Base-by-base conservation (phyloP, 106 monocot genomes). In the Chionographis japonica region DNA sequence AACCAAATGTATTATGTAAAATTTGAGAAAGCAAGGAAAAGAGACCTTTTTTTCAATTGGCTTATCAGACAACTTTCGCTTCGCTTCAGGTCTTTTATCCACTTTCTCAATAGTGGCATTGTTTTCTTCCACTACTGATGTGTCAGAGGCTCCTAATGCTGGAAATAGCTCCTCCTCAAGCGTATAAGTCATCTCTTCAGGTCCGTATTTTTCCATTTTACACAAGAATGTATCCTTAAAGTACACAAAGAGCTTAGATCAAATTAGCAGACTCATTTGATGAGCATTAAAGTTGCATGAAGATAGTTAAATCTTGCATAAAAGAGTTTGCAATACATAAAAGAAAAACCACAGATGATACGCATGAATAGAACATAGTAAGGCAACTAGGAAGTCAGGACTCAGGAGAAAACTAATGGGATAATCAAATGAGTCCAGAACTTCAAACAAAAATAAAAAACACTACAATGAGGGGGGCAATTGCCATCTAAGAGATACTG, bases 111-210 rank as follows among this genome's bases (percentile, higher is more conserved):
- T 57, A 46, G 61, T 12, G 69, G 58, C 40, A 27, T 58, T 61
- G 36, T 40, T 68, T 61, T 80, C 92, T 74, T 80, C 84, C 64
- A 58, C 41, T 52, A 53, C 13, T 72, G 74, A 27, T 55, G 56
- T 57, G 27, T 84, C 81, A 37, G 74, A 6, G 74, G 64, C 43
- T 17, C 18, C 66, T 46, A 78, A 15, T 35, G 83, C 42, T 12
- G 85, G 90, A 79, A 83, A 79, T 40, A 92, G 65, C 60, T 97
- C 92, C 37, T 98, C 92, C 52, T 92, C 97, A 59, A 3, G 35
- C 59, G 86, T 52, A 79, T 68, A 98, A 43, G 85, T 90, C 92
- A 98, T 98, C n/a, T 89, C 89, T 52, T 90, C 92, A 56, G 69
- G 51, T 70, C 52, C 80, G 81, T 98, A 90, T 12, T 60, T 58